Base-by-base conservation (phyloP, 2,329 filamentous ascomycete species). In the Harringtonia aguacate region DNA sequence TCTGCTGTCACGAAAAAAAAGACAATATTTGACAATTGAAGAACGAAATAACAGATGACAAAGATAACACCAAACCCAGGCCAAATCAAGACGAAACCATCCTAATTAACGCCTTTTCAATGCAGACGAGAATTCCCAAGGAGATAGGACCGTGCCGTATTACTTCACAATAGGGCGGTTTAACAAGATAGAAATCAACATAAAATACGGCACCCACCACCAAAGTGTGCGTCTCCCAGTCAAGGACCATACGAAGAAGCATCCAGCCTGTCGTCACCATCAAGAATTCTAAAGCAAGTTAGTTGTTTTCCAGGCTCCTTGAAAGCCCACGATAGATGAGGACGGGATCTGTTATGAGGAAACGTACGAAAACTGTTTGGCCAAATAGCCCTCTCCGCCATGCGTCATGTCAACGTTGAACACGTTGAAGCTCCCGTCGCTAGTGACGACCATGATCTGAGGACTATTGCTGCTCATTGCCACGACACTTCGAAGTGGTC, bases 371-470 rank as follows among this genome's bases (percentile, higher is more conserved):
- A 88, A 95, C 59, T 94, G 86, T 61, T 94, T 94, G 42, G 89
- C 81, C 53, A 98, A 65, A 39, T 84, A 86, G 0, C 92, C 92
- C 64, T 98, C 92, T 21, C 92, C 92, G 17, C 92, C 92, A 49
- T 86, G 85, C 54, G 94, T 89, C 69, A 98, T 77, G 60, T 98
- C 89, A 44, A 98, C 88, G 52, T 86, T 90, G 64, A 90, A 98
- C 27, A 97, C 84, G 55, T 92, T 95, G 58, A 95, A 97, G 21
- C 83, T 83, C 10, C 92, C 92, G 59, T 98, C 92, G 54, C 84
- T 95, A 0, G 92, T 98, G 14, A 95, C 89, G 0, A 97, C 86
- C 89, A 98, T 97, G 39, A 98, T 86, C 56, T 97, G 89, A 1
- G 92, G 92, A 22, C 85, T 89, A 58, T 81, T 94, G 56, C 83